Percentiles rank a stretch among this genome's conserved stretches.
phyloP scores from a whole-genome alignment of 2,329 filamentous ascomycete genomes.

The Pestalotiopsis sp. region DNA sequence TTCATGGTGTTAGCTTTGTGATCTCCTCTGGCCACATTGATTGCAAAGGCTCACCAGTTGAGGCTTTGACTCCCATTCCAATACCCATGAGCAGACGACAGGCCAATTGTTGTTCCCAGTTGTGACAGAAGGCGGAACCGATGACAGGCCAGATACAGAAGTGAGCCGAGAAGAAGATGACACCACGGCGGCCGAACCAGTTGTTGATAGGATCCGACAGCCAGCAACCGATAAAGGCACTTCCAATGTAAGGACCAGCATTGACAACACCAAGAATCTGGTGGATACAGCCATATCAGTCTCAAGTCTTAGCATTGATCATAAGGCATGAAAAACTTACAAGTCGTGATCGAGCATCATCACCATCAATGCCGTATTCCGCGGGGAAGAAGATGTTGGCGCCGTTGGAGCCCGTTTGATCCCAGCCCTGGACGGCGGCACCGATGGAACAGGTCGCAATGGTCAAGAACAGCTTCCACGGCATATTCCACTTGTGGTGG shows the following conservation, averaged over 20 bases:
- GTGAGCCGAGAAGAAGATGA: conserved; percentile 76
- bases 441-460: conserved; percentile 71
- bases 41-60: conserved; percentile 46
- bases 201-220: conserved; percentile 64
- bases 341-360: conserved; percentile 27
- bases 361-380: conserved; percentile 51
- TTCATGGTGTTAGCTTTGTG: conserved; percentile 29
- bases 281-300: neutral
- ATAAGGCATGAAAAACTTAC: conserved; percentile 22
- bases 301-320: neutral
- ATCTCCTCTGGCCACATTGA: neutral
- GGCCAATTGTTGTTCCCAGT: conserved; percentile 72
- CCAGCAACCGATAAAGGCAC: conserved; percentile 58
- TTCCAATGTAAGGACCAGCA: conserved; percentile 44
- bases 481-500: conserved; percentile 70
- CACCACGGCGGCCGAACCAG: conserved; percentile 64
- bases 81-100: conserved; percentile 76
- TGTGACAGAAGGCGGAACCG: conserved; percentile 71
- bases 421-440: conserved; percentile 72
- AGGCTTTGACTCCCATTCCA: conserved; percentile 76
- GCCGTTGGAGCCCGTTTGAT: conserved; percentile 66
- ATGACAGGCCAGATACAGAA: conserved; percentile 73
- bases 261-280: conserved; percentile 63
- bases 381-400: conserved; percentile 65
- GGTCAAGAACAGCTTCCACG: conserved; percentile 65